Percentiles rank a stretch among this genome's conserved stretches.
phyloP scores from a whole-genome alignment of 2,329 filamentous ascomycete genomes.

The Penicillium concentricum region DNA sequence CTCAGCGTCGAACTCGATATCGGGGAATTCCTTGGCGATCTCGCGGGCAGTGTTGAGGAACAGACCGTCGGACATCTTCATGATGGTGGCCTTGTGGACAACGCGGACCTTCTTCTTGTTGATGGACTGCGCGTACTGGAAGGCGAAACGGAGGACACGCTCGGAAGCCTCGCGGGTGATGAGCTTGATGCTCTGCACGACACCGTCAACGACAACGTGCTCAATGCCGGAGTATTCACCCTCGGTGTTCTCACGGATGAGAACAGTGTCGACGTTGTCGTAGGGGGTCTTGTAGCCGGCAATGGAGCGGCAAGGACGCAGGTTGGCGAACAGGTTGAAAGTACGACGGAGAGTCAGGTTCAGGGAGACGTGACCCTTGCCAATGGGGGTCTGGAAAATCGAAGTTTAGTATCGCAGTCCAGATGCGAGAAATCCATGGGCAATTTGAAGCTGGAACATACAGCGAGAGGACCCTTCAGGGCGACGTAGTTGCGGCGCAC shows the following conservation, averaged over 20 bases:
- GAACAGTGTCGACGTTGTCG: slow-evolving; percentile 91
- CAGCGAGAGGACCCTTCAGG: slow-evolving; percentile 94
- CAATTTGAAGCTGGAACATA: slow-evolving; percentile 49
- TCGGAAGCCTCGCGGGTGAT: slow-evolving; percentile 94
- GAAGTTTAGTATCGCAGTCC: slow-evolving; percentile 26
- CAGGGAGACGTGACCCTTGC: slow-evolving; percentile 98
- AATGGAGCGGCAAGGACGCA: slow-evolving; percentile 95
- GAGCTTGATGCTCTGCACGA: slow-evolving; percentile 99
- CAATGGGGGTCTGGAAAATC: slow-evolving; percentile 74
- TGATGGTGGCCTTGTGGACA: slow-evolving; percentile 99
- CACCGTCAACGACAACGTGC: slow-evolving; percentile 95
- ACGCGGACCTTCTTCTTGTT: slow-evolving; percentile 96
- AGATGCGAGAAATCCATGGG: not conserved
- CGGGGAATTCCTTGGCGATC: slow-evolving; percentile 91
- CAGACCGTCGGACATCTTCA: slow-evolving; percentile 99
- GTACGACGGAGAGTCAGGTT: slow-evolving; percentile 98
- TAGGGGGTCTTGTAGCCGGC: slow-evolving; percentile 98
- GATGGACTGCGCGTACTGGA: slow-evolving; percentile 93
- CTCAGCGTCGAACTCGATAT: slow-evolving; percentile 95
- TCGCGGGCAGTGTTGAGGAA: slow-evolving; percentile 86
- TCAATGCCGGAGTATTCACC: slow-evolving; percentile 99
- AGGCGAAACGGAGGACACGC: slow-evolving; percentile 93
- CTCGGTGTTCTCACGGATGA: slow-evolving; percentile 99
- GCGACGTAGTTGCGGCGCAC: slow-evolving; percentile 95
- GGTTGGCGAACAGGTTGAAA: slow-evolving; percentile 99